A percentile compares a stretch with the other conserved stretches of the same genome.
These are phyloP conservation scores for Diplodia scrobiculata DNA, from an alignment of 2,329 filamentous ascomycete genomes.

Conservation along the genomic window DNA sequence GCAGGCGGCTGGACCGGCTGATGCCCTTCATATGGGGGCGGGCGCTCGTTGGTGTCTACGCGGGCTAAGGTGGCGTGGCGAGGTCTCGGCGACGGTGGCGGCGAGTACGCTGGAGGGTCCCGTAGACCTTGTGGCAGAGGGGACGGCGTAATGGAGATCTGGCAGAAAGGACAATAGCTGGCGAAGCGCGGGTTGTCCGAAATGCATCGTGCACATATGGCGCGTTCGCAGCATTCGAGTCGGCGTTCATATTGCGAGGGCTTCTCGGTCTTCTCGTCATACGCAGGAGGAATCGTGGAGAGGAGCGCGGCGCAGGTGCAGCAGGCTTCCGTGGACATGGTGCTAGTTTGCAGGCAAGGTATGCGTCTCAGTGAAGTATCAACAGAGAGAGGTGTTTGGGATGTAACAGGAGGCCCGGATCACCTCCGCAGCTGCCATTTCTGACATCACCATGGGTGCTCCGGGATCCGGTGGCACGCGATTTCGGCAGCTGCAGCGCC, in stretches of 20 bases:
- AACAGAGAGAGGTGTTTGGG: neutral
- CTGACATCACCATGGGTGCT: constrained; percentile 22
- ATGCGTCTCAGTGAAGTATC: neutral
- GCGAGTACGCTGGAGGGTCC: constrained; percentile 67
- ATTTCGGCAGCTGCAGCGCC: neutral
- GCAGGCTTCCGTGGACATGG: constrained; percentile 55
- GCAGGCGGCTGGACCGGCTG: constrained; percentile 35
- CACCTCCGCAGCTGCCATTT: constrained; percentile 13
- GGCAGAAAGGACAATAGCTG: constrained; percentile 72
- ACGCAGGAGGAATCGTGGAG: constrained; percentile 55
- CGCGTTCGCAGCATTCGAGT: constrained; percentile 68
- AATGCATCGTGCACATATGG: constrained; percentile 72
- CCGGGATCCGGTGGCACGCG: constrained; percentile 4
- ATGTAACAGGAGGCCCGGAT: constrained; percentile 8
- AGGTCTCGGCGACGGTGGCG: constrained; percentile 40
- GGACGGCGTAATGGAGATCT: constrained; percentile 65
- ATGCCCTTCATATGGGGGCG: constrained; percentile 50
- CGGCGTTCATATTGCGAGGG: constrained; percentile 61
- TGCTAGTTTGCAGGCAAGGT: neutral
- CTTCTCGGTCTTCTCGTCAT: constrained; percentile 62
- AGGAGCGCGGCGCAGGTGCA: constrained; percentile 71
- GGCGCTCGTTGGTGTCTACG: constrained; percentile 41
- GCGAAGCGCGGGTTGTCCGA: constrained; percentile 69
- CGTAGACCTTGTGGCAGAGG: constrained; percentile 65
- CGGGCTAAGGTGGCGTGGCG: constrained; percentile 26